Base-by-base conservation (phyloP, 495 filamentous ascomycete species). In the Melanomma pulvis-pyrius region DNA sequence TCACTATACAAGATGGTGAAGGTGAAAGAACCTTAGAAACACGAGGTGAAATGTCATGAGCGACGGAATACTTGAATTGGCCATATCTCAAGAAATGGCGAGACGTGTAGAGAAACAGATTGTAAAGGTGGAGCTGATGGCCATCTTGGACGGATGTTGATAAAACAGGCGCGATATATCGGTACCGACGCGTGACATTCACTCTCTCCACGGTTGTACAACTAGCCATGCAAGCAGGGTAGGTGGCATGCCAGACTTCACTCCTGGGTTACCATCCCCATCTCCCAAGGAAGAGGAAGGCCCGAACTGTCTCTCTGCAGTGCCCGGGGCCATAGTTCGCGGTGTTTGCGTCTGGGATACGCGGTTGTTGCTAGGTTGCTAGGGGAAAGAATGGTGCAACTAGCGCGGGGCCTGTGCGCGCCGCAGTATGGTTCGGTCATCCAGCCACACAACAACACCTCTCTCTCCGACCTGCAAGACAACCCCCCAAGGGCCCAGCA, bases 381-480 rank as follows among this genome's bases (percentile, higher is more conserved):
- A n/a, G n/a, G n/a, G 39, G 39, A 44, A 44, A 44, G 39, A 44
- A 44, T 44, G 39, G 39, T 15, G 39, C 39, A 44, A 32, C 51
- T 54, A 54, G 51, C 28, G 51, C 15, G 12, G 24, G 5, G 39
- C 25, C 17, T 8, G 17, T 4, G 24, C 29, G 13, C 51, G 51
- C 29, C 46, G 46, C 46, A 21, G 46, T 30, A 29, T 32, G 28
- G 51, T 51, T 51, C 48, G 15, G 48, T 51, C 48, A 8, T 17
- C 61, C 62, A 65, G 62, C 62, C 62, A 65, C 54, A 57, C 41
- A 58, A 65, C 52, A 65, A 58, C n/a, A 55, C 32, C 51, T 54
- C 51, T 58, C 36, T 58, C 36, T 26, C 24, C 24, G 39, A 52
- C 39, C 54, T 29, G 21, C 52, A 36, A 48, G 19, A 22, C 36